These are phyloP conservation scores for Paramyrothecium sp. DNA, from an alignment of 2,329 filamentous ascomycete genomes.

Conservation along the genomic window DNA sequence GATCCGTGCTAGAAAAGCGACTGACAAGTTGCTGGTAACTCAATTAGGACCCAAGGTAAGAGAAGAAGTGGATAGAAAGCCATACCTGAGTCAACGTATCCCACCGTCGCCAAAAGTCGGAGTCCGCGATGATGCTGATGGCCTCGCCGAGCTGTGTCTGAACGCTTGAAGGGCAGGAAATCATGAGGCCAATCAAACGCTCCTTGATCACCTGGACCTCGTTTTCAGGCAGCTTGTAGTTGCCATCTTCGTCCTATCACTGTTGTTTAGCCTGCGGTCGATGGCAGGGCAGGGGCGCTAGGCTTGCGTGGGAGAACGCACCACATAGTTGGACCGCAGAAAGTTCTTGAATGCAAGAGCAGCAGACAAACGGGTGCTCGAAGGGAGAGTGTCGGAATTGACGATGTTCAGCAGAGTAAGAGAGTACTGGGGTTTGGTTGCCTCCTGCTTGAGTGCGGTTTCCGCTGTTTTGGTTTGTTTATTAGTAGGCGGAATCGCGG, in stretches of 20 bases:
- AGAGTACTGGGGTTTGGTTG: slow-evolving; percentile 84
- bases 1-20: slow-evolving; percentile 77
- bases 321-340: slow-evolving; percentile 88
- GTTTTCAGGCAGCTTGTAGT: slow-evolving; percentile 79
- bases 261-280: slow-evolving; percentile 11
- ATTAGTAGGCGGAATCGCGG: slow-evolving; percentile 31
- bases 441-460: slow-evolving; percentile 72
- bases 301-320: slow-evolving; percentile 36
- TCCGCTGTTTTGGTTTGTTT: slow-evolving; percentile 63
- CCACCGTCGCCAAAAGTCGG: slow-evolving; percentile 95
- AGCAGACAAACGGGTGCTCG: slow-evolving; percentile 80
- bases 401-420: slow-evolving; percentile 88
- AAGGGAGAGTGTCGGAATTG: slow-evolving; percentile 67
- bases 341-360: slow-evolving; percentile 99
- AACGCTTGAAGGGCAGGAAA: slow-evolving; percentile 80
- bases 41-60: background rate
- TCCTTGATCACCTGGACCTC: slow-evolving; percentile 91
- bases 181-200: slow-evolving; percentile 96
- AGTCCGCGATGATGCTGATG: slow-evolving; percentile 96
- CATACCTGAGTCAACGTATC: slow-evolving; percentile 85
- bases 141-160: slow-evolving; percentile 95
- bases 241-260: slow-evolving; percentile 79
- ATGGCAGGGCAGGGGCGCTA: slow-evolving; percentile 3
- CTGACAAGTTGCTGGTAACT: slow-evolving; percentile 74
- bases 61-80: slow-evolving; percentile 2